Conservation (phyloP, 73 alveolate genomes). For the Paramecium sonneborni region DNA sequence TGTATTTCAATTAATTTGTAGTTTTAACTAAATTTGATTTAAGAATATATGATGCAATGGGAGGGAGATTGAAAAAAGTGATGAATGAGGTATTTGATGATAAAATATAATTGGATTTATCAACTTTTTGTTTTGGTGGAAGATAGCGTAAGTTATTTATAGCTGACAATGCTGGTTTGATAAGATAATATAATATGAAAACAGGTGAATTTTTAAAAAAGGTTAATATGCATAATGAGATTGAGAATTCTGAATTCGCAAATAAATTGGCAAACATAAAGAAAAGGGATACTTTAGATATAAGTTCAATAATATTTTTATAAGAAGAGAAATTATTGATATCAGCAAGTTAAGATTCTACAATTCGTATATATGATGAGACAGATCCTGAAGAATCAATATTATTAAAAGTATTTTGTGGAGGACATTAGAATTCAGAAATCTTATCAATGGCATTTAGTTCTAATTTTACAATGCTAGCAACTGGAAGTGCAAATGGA, state of each 20-base stretch:
- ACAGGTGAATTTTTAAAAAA: constrained; percentile 80
- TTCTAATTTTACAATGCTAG: constrained; percentile 83
- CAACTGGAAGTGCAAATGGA: constrained; percentile 94
- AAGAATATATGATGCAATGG: constrained; percentile 87
- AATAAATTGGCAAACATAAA: constrained; percentile 74
- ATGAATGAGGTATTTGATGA: constrained; percentile 86
- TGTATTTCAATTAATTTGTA: constrained; percentile 79
- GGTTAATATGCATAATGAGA: constrained; percentile 70
- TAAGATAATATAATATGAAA: constrained; percentile 87
- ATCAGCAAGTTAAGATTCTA: constrained; percentile 87
- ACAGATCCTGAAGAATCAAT: constrained; percentile 88
- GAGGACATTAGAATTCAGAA: constrained; percentile 94
- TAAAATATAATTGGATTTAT: constrained; percentile 80
- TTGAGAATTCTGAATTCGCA: constrained; percentile 72
- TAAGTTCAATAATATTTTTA: constrained; percentile 68
- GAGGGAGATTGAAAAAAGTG: constrained; percentile 85
- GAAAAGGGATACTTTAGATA: constrained; percentile 69
- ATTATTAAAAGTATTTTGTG: constrained; percentile 79
- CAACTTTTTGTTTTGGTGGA: constrained; percentile 86
- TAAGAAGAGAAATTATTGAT: constrained; percentile 82
- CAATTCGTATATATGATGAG: constrained; percentile 89
- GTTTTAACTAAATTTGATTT: constrained; percentile 83
- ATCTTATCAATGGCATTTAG: constrained; percentile 84
- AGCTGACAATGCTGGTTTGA: constrained; percentile 91
- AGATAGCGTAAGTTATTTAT: constrained; percentile 86